Conservation (phyloP, 2,329 filamentous ascomycete genomes). For the Coniosporium tulheliwenetii region DNA sequence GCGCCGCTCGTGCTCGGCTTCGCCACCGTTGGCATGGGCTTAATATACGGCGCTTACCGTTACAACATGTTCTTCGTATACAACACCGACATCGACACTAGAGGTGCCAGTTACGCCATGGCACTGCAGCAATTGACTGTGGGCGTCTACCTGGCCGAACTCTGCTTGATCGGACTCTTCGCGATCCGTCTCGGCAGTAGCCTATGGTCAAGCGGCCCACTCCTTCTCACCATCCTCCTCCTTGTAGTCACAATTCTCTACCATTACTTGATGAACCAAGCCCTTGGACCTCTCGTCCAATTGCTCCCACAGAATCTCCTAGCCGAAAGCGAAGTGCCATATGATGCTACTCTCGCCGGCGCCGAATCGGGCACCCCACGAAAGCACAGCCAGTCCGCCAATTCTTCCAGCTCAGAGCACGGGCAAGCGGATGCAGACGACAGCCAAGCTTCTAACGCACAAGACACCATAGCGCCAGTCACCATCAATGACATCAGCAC, state of each 20-base stretch:
- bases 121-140: constrained; percentile 30
- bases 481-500: no score
- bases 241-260: constrained; percentile 24
- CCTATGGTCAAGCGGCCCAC: constrained; percentile 20
- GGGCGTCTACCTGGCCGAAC: constrained; percentile 30
- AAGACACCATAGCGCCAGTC: no score
- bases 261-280: constrained; percentile 18
- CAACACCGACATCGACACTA: constrained; percentile 29
- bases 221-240: constrained; percentile 25
- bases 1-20: constrained; percentile 32
- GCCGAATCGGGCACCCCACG: constrained; percentile 7
- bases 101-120: constrained; percentile 28
- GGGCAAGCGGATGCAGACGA: not conserved
- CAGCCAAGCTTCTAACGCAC: not conserved
- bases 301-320: constrained; percentile 11
- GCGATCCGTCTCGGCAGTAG: constrained; percentile 21
- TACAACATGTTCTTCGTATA: constrained; percentile 35
- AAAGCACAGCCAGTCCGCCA: not conserved
- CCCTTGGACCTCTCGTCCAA: constrained; percentile 15
- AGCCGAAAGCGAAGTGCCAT: constrained; percentile 5
- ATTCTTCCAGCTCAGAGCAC: not conserved
- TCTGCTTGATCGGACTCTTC: constrained; percentile 32
- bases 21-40: constrained; percentile 23
- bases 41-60: constrained; percentile 31
- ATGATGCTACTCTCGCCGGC: constrained; percentile 8